A percentile compares a stretch with the other conserved stretches of the same genome.
Conservation (phyloP, 345 rosid genomes). For the Tarenaya hassleriana region DNA sequence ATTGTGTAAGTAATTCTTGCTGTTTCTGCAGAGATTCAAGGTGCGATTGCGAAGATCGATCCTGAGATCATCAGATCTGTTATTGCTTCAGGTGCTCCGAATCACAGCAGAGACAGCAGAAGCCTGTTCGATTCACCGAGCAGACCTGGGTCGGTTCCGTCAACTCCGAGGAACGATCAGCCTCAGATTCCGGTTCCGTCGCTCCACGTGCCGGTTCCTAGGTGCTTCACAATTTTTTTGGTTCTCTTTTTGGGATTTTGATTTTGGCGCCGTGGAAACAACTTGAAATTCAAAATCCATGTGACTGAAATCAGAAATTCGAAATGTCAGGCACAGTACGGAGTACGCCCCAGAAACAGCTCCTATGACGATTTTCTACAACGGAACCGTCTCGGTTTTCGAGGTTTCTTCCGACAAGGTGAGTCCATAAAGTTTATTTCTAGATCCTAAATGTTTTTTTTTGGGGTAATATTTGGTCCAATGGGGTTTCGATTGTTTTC, state of each 20-base stretch:
- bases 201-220: slow-evolving; percentile 29
- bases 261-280: not conserved
- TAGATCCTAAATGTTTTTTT: too few relatives aligned
- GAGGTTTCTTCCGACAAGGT: slow-evolving; percentile 48
- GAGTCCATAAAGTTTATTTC: too few relatives aligned
- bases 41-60: slow-evolving; percentile 77
- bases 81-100: slow-evolving; percentile 38
- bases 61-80: slow-evolving; percentile 70
- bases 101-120: not conserved
- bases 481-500: too few relatives aligned
- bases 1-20: not conserved
- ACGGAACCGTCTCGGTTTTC: slow-evolving; percentile 63
- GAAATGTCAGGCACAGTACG: slow-evolving; percentile 15
- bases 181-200: slow-evolving; percentile 32
- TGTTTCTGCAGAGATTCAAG: slow-evolving; percentile 47
- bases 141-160: slow-evolving; percentile 36
- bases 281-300: not conserved
- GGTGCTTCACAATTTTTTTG: slow-evolving; percentile 22
- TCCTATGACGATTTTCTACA: slow-evolving; percentile 90
- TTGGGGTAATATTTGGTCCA: too few relatives aligned
- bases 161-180: slow-evolving; percentile 40
- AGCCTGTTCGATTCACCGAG: slow-evolving; percentile 12
- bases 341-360: slow-evolving; percentile 35
- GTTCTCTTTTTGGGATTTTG: not conserved
- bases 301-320: not conserved